These are phyloP conservation scores for Capronia epimyces DNA, from an alignment of 2,329 filamentous ascomycete genomes.

Conservation along the genomic window DNA sequence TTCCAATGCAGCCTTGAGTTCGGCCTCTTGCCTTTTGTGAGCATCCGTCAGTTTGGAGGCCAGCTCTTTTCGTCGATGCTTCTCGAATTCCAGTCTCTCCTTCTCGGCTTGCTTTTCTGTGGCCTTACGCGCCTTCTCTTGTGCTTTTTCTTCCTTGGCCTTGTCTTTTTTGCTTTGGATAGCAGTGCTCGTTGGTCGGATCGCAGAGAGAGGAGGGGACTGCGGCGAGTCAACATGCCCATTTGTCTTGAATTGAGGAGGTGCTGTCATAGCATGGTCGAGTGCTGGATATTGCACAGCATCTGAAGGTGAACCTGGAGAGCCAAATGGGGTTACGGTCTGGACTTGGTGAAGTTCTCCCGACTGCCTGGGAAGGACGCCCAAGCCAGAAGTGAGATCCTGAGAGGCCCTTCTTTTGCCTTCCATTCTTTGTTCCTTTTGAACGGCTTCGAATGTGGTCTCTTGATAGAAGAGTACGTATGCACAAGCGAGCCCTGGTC, in stretches of 20 bases:
- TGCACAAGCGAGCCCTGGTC: slow-evolving; percentile 81
- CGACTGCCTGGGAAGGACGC: slow-evolving; percentile 34
- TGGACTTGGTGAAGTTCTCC: slow-evolving; percentile 37
- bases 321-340: slow-evolving; percentile 32
- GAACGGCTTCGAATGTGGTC: slow-evolving; percentile 63
- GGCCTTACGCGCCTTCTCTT: slow-evolving; percentile 55
- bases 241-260: slow-evolving; percentile 35
- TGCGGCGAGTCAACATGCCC: slow-evolving; percentile 22
- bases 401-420: slow-evolving; percentile 49
- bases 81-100: slow-evolving; percentile 56
- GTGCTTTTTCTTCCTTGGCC: slow-evolving; percentile 53
- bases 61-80: slow-evolving; percentile 48
- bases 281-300: slow-evolving; percentile 51
- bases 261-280: slow-evolving; percentile 62
- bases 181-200: slow-evolving; percentile 31
- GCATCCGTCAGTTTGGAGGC: slow-evolving; percentile 53
- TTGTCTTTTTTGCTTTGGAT: slow-evolving; percentile 62
- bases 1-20: slow-evolving; percentile 59
- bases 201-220: slow-evolving; percentile 21
- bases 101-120: slow-evolving; percentile 51
- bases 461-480: slow-evolving; percentile 99
- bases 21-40: slow-evolving; percentile 56
- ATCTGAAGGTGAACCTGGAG: slow-evolving; percentile 35
- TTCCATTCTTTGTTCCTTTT: slow-evolving; percentile 78
- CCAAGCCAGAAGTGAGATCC: slow-evolving; percentile 38